These are phyloP conservation scores for Cnidoscolus chayamansa DNA, from an alignment of 441 rosid species.

Conservation along the genomic window DNA sequence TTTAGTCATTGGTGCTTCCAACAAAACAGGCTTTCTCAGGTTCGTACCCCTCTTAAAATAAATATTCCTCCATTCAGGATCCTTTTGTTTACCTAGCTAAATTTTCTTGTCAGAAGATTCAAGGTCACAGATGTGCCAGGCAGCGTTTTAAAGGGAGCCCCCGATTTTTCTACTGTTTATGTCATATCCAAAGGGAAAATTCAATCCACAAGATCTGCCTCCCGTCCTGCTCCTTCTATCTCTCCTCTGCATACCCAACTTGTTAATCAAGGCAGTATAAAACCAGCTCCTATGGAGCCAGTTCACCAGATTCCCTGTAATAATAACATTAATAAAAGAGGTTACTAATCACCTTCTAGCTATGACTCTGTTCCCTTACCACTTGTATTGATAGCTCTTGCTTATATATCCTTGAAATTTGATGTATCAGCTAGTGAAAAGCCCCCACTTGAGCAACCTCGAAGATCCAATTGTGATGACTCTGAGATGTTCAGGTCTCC, in stretches of 20 bases:
- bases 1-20: conserved; percentile 62
- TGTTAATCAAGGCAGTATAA: conserved; percentile 25
- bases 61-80: background rate
- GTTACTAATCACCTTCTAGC: conserved; percentile 18
- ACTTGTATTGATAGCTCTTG: background rate
- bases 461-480: conserved; percentile 41
- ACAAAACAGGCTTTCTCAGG: conserved; percentile 79
- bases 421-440: conserved; percentile 33
- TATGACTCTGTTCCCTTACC: background rate
- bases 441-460: conserved; percentile 42
- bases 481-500: conserved; percentile 56
- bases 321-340: conserved; percentile 31
- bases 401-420: too few relatives aligned
- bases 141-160: conserved; percentile 52
- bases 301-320: conserved; percentile 19
- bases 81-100: background rate
- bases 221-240: conserved; percentile 52
- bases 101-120: conserved; percentile 43
- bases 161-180: conserved; percentile 69
- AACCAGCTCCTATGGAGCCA: conserved; percentile 37
- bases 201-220: conserved; percentile 51
- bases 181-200: conserved; percentile 70
- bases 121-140: conserved; percentile 56
- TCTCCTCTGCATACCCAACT: conserved; percentile 43
- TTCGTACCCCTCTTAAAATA: conserved; percentile 13